phyloP scores from a whole-genome alignment of 2,329 filamentous ascomycete genomes.

The Phaeosphaeriaceae sp. region DNA sequence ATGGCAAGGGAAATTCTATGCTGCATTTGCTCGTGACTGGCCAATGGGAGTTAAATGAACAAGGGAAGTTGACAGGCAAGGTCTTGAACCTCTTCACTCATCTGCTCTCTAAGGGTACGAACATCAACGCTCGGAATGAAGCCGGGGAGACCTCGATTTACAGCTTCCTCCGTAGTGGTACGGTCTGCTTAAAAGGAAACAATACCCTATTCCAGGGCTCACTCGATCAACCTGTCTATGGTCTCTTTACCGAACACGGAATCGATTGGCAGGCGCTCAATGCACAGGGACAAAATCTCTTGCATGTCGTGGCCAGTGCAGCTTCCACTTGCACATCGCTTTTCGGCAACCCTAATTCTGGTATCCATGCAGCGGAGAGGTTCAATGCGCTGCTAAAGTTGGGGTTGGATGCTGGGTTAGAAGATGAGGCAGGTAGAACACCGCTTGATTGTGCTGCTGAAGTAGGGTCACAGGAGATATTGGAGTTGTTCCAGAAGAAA shows the following conservation, averaged over 20 bases:
- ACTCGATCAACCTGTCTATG: background rate
- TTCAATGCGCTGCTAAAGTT: constrained; percentile 17
- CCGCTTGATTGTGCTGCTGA: constrained; percentile 24
- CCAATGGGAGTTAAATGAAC: background rate
- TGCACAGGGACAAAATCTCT: background rate
- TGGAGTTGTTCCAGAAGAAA: constrained; percentile 18
- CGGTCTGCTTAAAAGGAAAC: background rate
- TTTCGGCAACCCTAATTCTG: no score
- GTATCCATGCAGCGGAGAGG: constrained; percentile 8
- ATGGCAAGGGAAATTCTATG: constrained; percentile 12
- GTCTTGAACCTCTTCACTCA: constrained; percentile 5
- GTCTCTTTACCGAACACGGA: background rate
- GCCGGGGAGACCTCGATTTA: constrained; percentile 24
- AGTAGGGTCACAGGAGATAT: constrained; percentile 11
- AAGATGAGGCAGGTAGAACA: constrained; percentile 17
- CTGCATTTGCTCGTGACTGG: constrained; percentile 17
- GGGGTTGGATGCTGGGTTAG: constrained; percentile 17
- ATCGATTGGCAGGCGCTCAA: background rate
- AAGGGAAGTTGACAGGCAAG: background rate
- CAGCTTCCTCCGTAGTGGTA: constrained; percentile 3
- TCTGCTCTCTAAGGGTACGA: constrained; percentile 7
- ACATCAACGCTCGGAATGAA: constrained; percentile 19
- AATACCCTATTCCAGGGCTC: background rate
- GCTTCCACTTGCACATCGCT: no score
- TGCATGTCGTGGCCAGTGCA: constrained; percentile 10